Evolutionary conservation across 2,329 filamentous ascomycete species (phyloP), one percentile per base, ranked within the genome.

Genomic region (Huntiella savannae): DNA sequence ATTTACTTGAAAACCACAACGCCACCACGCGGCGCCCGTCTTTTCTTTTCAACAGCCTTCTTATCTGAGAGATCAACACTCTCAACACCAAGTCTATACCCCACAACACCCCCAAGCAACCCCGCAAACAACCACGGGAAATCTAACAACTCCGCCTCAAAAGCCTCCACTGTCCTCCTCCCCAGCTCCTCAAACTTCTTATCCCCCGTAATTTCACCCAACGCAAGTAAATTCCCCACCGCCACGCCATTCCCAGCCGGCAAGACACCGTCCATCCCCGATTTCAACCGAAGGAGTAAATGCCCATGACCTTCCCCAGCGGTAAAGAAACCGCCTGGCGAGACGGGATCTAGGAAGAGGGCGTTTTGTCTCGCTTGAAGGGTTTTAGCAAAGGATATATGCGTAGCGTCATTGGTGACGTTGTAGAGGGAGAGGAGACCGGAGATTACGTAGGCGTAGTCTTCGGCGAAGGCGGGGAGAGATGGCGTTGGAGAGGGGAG

Each of bases 121-220:
- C 82, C 82, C 0, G 83, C 79, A 62, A 92, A 96, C 2, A 96
- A 69, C 69, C 91, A 93, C 0, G 91, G 86, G 55, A 96, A 86
- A 59, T 96, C 86, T 56, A 92, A 68, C 54, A 94, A 77, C 63
- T 98, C 91, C 0, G 82, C 79, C 54, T 93, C 84, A 54, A 98
- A 98, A 0, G 86, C 84, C 50, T 77, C 75, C 51, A 87, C 75
- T 0, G 85, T 91, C 53, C 81, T 73, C 43, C 73, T 71, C 0
- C 85, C 86, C 43, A 77, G 68, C 44, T 66, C 64, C 0, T 68
- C 69, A 56, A 84, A 87, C 36, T 13, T 16, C 32, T 47, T 47
- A 7, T 37, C 40, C n/a, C 13, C 40, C 0, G 93, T 67, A 1
- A 93, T 59, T 4, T 71, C 70, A 10, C 75, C 75, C 3, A 96